These are phyloP conservation scores for Jatropha curcas DNA, from an alignment of 345 rosid genomes.

Conservation along the genomic window DNA sequence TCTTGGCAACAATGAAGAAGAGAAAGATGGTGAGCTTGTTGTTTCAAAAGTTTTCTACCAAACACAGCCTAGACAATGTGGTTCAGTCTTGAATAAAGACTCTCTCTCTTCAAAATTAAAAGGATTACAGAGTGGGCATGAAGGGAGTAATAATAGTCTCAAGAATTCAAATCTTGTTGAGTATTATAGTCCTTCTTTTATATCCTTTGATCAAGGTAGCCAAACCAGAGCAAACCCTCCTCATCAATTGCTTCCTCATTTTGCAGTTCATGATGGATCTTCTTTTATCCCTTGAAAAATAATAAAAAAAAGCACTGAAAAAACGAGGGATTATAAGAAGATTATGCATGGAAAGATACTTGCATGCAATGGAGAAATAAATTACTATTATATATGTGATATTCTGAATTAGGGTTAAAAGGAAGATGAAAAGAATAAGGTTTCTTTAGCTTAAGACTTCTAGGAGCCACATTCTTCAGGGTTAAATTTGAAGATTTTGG, in stretches of 20 bases:
- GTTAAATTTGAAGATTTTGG: slow-evolving; percentile 8
- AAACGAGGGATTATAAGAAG: background rate
- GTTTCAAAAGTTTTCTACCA: slow-evolving; percentile 95
- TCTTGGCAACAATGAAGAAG: slow-evolving; percentile 85
- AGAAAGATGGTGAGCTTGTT: slow-evolving; percentile 92
- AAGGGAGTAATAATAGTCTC: slow-evolving; percentile 26
- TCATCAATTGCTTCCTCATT: slow-evolving; percentile 55
- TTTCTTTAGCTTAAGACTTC: background rate
- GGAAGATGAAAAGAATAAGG: slow-evolving; percentile 19
- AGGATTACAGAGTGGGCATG: slow-evolving; percentile 32
- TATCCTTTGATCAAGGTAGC: slow-evolving; percentile 67
- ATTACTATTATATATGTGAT: background rate
- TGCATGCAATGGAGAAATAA: slow-evolving; percentile 5
- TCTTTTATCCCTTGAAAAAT: slow-evolving; percentile 53
- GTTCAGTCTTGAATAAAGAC: slow-evolving; percentile 36
- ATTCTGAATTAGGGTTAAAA: slow-evolving; percentile 8
- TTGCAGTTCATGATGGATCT: slow-evolving; percentile 62
- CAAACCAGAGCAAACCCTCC: slow-evolving; percentile 48
- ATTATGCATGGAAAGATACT: too few relatives aligned
- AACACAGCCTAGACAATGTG: slow-evolving; percentile 96
- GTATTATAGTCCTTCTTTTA: slow-evolving; percentile 56
- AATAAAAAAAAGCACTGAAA: background rate
- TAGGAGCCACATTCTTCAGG: slow-evolving; percentile 14
- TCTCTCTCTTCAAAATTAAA: slow-evolving; percentile 38
- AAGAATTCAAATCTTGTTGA: slow-evolving; percentile 42